A percentile compares a stretch with the other conserved stretches of the same genome.
Conservation (phyloP, 2,329 filamentous ascomycete species). For the Ophiostoma ulmi region DNA sequence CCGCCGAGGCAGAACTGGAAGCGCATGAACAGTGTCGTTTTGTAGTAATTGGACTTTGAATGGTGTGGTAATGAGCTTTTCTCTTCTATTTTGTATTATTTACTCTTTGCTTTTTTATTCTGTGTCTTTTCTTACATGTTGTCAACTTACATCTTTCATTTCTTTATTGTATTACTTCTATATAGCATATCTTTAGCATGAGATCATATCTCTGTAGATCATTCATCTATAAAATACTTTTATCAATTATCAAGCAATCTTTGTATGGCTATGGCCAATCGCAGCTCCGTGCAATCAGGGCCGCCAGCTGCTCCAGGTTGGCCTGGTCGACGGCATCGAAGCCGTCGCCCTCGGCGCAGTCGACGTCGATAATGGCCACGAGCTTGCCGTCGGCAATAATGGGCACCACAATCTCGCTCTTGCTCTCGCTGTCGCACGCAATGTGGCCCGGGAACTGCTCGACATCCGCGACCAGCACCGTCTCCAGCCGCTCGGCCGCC, state of each 20-base stretch:
- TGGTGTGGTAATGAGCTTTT: neutral
- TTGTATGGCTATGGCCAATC: conserved; percentile 48
- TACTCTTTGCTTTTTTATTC: neutral
- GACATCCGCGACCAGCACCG: conserved; percentile 66
- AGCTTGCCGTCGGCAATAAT: conserved; percentile 42
- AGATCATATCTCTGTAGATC: neutral
- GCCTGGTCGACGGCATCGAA: conserved; percentile 64
- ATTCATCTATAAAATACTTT: neutral
- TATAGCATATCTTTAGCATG: conserved; percentile 8
- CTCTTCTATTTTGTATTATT: neutral
- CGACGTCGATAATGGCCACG: conserved; percentile 69
- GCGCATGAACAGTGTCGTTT: conserved; percentile 4
- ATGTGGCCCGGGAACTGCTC: conserved; percentile 74
- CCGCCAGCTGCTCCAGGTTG: conserved; percentile 62
- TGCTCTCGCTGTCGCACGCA: conserved; percentile 69
- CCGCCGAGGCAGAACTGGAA: neutral
- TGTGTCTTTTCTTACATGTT: conserved; percentile 11
- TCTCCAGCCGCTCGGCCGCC: conserved; percentile 55
- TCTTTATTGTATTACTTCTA: conserved; percentile 2
- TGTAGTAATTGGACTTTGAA: neutral
- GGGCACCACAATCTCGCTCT: conserved; percentile 78
- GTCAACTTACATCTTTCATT: neutral
- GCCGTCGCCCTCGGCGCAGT: conserved; percentile 62
- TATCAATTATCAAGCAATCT: neutral
- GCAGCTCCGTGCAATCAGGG: conserved; percentile 54